These are phyloP conservation scores for Clarireedia homoeocarpa DNA, from an alignment of 2,329 filamentous ascomycete species.

Conservation along the genomic window DNA sequence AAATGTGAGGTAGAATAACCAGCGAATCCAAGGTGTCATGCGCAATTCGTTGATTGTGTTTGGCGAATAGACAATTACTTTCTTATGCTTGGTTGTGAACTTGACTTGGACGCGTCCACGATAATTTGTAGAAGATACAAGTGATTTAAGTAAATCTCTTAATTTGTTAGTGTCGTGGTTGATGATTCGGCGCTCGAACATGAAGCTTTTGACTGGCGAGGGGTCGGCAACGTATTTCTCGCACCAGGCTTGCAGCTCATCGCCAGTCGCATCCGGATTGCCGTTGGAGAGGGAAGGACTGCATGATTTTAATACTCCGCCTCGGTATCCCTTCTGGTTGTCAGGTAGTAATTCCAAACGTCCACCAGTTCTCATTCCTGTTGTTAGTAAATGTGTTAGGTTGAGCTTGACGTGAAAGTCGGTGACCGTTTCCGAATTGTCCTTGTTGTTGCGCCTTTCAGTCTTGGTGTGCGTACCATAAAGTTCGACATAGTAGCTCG, in stretches of 20 bases:
- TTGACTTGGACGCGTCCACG: slow-evolving; percentile 50
- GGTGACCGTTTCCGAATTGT: slow-evolving; percentile 40
- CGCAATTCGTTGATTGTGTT: slow-evolving; percentile 58
- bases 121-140: slow-evolving; percentile 52
- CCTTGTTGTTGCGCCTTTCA: slow-evolving; percentile 31
- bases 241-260: slow-evolving; percentile 45
- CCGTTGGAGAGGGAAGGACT: slow-evolving; percentile 37
- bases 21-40: slow-evolving; percentile 52
- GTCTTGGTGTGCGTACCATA: slow-evolving; percentile 29
- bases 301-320: slow-evolving; percentile 47
- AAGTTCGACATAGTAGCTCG: slow-evolving; percentile 25
- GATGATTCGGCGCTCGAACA: slow-evolving; percentile 42
- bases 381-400: slow-evolving; percentile 49
- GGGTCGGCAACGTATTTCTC: slow-evolving; percentile 55
- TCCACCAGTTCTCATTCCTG: slow-evolving; percentile 34
- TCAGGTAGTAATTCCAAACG: slow-evolving; percentile 47
- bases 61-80: slow-evolving; percentile 56
- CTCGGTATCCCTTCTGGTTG: slow-evolving; percentile 55
- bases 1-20: slow-evolving; percentile 59
- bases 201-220: slow-evolving; percentile 49
- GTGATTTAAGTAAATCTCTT: slow-evolving; percentile 22
- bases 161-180: slow-evolving; percentile 54
- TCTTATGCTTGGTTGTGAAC: slow-evolving; percentile 50
- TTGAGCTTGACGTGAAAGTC: slow-evolving; percentile 55
- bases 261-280: slow-evolving; percentile 8